Conservation (phyloP, 352 stramenopile genomes). For the Aphanomyces invadans region DNA sequence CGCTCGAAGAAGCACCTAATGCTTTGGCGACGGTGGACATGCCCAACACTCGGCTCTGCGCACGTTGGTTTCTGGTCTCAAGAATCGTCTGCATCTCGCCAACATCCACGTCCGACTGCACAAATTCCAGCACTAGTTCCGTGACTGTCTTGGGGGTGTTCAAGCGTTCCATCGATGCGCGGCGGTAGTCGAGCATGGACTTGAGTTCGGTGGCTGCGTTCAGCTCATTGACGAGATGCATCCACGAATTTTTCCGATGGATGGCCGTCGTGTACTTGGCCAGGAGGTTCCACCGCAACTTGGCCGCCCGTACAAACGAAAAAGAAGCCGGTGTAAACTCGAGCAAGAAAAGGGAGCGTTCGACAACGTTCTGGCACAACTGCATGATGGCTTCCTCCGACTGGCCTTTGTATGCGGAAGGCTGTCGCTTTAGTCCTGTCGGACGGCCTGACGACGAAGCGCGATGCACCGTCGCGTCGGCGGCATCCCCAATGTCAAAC, state of each 20-base stretch:
- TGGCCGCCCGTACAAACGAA: conserved; percentile 59
- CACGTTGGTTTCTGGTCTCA: conserved; percentile 38
- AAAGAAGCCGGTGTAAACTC: conserved; percentile 69
- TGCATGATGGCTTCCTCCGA: conserved; percentile 58
- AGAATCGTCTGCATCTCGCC: conserved; percentile 46
- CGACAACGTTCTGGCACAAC: conserved; percentile 60
- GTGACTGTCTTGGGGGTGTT: conserved; percentile 56
- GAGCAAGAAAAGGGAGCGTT: conserved; percentile 56
- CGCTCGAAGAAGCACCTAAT: conserved; percentile 29
- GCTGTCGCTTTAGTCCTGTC: conserved; percentile 45
- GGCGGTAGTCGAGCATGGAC: conserved; percentile 60
- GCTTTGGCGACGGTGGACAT: conserved; percentile 40
- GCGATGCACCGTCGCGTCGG: conserved; percentile 23
- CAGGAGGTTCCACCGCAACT: conserved; percentile 57
- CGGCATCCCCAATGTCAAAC: conserved; percentile 74
- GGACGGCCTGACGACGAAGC: conserved; percentile 32
- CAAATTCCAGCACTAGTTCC: conserved; percentile 76
- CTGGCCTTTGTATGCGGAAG: conserved; percentile 71
- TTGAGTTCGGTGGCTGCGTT: conserved; percentile 52
- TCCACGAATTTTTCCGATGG: conserved; percentile 14
- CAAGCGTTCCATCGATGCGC: conserved; percentile 55
- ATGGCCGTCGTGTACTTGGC: conserved; percentile 43
- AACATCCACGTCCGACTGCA: conserved; percentile 70
- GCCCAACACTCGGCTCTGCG: conserved; percentile 36
- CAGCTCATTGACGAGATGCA: conserved; percentile 10